These are phyloP conservation scores for Nemania sp. DNA, from an alignment of 2,329 filamentous ascomycete species.

Conservation along the genomic window DNA sequence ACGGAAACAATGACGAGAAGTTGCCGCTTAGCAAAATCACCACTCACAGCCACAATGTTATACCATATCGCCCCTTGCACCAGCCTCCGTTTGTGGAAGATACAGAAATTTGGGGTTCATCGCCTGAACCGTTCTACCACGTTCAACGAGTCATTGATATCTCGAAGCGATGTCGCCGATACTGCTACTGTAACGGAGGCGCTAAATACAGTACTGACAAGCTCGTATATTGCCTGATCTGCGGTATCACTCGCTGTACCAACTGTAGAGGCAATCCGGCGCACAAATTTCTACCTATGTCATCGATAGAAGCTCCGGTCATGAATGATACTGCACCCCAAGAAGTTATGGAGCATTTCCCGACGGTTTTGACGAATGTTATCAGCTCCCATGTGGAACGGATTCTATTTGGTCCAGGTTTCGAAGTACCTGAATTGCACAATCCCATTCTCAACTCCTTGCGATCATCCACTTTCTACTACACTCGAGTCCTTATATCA, in stretches of 20 bases:
- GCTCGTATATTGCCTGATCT: constrained; percentile 39
- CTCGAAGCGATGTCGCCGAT: constrained; percentile 32
- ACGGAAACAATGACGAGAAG: not conserved
- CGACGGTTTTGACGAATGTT: constrained; percentile 23
- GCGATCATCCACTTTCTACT: constrained; percentile 30
- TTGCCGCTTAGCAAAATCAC: constrained; percentile 1
- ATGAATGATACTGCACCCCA: constrained; percentile 24
- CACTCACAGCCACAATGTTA: not conserved
- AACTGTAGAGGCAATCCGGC: constrained; percentile 45
- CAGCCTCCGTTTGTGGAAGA: not conserved
- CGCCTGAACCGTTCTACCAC: not conserved
- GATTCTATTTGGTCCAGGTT: constrained; percentile 6
- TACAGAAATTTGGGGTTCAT: constrained; percentile 14
- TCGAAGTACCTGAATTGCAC: not conserved
- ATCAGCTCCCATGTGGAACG: not conserved
- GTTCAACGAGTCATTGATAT: constrained; percentile 24
- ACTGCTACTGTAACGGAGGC: constrained; percentile 43
- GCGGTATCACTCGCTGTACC: constrained; percentile 43
- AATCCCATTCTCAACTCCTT: constrained; percentile 14
- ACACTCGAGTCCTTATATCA: constrained; percentile 30
- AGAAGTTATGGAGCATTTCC: constrained; percentile 31
- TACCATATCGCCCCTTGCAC: constrained; percentile 13
- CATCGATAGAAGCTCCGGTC: constrained; percentile 25
- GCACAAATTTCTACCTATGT: constrained; percentile 33
- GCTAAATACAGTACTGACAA: constrained; percentile 37